Base-by-base conservation (phyloP, 768 basidiomycete species). In the Russula lepida region DNA sequence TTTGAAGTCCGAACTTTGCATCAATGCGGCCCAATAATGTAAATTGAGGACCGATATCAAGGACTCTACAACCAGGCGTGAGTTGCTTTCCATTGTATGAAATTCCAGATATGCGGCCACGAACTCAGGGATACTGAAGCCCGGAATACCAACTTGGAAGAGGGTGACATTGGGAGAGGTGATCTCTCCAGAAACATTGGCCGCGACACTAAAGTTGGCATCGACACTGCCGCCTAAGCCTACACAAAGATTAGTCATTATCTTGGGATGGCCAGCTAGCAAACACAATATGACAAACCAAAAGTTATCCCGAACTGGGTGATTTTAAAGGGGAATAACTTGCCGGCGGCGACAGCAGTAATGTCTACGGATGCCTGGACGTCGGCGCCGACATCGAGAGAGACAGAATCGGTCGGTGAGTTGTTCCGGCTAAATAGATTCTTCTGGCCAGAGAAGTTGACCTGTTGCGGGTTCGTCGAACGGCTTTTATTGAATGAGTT, bases 301-400 rank as follows among this genome's bases (percentile, higher is more conserved):
- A 44, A 30, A 35, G 49, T 9, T 25, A 64, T 23, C 12, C 35
- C 63, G 17, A 64, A 54, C 15, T 64, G 32, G 15, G 37, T 15
- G 23, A 64, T 27, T 1, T 37, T 43, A 1, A 1, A 59, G 63
- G 1, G 63, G 63, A 13, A 64, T 23, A 17, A 64, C 1, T 23
- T 47, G 23, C 63, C 63, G 1, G 59, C 48, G 9, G 58, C 59
- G 28, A 55, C 46, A 12, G 25, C 63, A 21, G 58, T 41, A 17
- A 63, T 15, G 35, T 30, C 37, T 15, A 64, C 50, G 2, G 19
- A 2, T 6, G 8, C 11, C 2, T 54, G 27, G 15, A 60, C 27
- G 11, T 46, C 6, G 6, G 54, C 35, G 15, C 37, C 32, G 15
- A 60, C 48, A 43, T 64, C 49, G 37, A 64, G 41, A 2, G 53